phyloP scores from a whole-genome alignment of 768 basidiomycete species.

The Mycena floridula region DNA sequence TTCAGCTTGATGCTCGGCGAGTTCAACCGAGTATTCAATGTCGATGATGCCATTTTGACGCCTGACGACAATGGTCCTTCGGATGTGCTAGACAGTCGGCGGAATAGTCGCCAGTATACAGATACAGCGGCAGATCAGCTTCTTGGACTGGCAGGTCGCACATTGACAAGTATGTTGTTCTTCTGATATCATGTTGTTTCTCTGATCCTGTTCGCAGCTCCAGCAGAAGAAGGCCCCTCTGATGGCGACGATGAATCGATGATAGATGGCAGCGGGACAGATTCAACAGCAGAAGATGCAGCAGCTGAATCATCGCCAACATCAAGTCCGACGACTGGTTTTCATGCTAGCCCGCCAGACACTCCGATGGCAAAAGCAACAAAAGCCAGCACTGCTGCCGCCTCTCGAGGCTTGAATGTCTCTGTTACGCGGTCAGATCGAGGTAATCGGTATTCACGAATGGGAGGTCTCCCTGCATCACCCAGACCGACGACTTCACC shows the following conservation, averaged over 20 bases:
- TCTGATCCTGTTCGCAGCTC: conserved; percentile 17
- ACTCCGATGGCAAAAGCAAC: conserved; percentile 47
- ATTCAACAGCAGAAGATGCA: conserved; percentile 55
- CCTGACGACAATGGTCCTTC: neutral
- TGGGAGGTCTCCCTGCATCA: conserved; percentile 57
- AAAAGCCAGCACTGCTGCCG: conserved; percentile 53
- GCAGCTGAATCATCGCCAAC: conserved; percentile 43
- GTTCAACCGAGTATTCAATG: conserved; percentile 91
- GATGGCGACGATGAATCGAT: conserved; percentile 65
- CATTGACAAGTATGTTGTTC: conserved; percentile 53
- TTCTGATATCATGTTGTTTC: too few species aligned
- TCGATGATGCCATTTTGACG: conserved; percentile 32
- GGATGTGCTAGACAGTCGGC: conserved; percentile 37
- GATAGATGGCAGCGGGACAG: conserved; percentile 71
- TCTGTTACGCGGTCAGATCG: conserved; percentile 43
- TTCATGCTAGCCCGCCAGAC: conserved; percentile 32
- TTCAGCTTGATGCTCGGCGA: conserved; percentile 93
- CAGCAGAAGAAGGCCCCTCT: conserved; percentile 58
- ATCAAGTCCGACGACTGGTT: conserved; percentile 22
- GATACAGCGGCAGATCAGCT: conserved; percentile 79
- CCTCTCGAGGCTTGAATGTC: conserved; percentile 67
- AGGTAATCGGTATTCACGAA: conserved; percentile 57
- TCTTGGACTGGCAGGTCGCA: conserved; percentile 71
- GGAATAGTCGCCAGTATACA: conserved; percentile 82
- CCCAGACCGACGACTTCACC: conserved; percentile 43